Evolutionary conservation across 495 filamentous ascomycete species (phyloP).

Genomic region (Talaromyces nanjingensis): DNA sequence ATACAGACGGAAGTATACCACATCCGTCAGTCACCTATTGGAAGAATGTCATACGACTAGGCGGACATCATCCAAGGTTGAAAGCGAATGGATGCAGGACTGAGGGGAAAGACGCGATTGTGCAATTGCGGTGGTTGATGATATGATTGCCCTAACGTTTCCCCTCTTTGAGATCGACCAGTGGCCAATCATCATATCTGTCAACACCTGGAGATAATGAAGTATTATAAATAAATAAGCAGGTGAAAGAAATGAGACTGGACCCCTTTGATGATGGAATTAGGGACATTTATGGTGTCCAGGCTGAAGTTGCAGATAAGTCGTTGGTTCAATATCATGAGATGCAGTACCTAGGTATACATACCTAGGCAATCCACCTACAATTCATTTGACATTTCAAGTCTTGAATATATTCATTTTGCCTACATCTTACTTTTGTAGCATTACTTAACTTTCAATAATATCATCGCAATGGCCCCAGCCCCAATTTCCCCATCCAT

Average conservation of each 20-base stretch:
- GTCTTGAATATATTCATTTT: neutral
- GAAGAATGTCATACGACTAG: neutral
- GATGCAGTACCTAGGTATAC: no score
- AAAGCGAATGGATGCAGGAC: neutral
- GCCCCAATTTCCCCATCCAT: conserved; percentile 53
- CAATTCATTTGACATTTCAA: neutral
- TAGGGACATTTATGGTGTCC: neutral
- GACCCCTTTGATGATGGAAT: neutral
- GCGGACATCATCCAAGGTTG: neutral
- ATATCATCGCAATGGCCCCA: conserved; percentile 27
- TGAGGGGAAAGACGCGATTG: conserved; percentile 8
- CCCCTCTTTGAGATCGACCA: conserved; percentile 16
- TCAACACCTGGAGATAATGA: neutral
- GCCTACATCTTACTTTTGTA: neutral
- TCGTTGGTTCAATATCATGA: neutral
- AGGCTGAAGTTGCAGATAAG: neutral
- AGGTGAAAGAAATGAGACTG: neutral
- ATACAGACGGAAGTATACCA: neutral
- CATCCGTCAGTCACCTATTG: neutral
- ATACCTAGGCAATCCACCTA: neutral
- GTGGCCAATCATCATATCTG: neutral
- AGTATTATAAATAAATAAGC: neutral
- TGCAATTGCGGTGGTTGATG: conserved; percentile 24
- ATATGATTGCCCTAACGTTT: conserved; percentile 30
- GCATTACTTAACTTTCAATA: neutral